Base-by-base conservation (phyloP, 2,329 filamentous ascomycete species). In the Volutella citrinella region DNA sequence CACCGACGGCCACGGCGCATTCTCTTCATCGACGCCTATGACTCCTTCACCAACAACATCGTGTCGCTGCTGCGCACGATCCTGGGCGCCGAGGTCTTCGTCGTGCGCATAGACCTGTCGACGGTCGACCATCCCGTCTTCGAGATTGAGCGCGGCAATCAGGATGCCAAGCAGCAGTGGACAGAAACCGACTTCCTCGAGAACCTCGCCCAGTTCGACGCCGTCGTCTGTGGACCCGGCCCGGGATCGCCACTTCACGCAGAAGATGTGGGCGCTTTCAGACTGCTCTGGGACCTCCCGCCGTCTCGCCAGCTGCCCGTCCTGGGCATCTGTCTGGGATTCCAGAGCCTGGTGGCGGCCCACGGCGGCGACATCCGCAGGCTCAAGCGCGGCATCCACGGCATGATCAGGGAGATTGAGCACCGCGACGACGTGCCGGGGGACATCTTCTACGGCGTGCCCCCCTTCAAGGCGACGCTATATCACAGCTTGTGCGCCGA, bases 41-140 rank as follows among this genome's bases (percentile, higher is more conserved):
- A 98, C 67, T 96, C 90, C 25, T 98, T 96, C 64, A 87, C 89
- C 35, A 90, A 95, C 65, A 97, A 96, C 65, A 93, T 97, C 52
- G 80, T 94, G 33, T 82, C 86, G 6, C 76, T 95, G 20, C 72
- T 97, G 28, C 76, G 84, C 49, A 79, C 82, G 5, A 72, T 78
- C 5, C 72, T 95, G 8, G 65, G 73, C 39, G 84, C 77, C 14
- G 69, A 81, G 12, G 82, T 95, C 20, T 76, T 61, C 25, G 56
- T 65, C 24, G 45, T 63, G 34, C 57, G 56, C 36, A 64, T 65
- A 40, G 59, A 64, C 38, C 45, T 64, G 19, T 51, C 51, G 28
- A 56, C 85, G 26, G 70, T 95, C 39, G 78, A 51, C n/a, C n/a
- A n/a, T n/a, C n/a, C n/a, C n/a, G n/a, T n/a, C n/a, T n/a, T n/a